Evolutionary conservation across 306 rosid species (phyloP), one percentile per base, ranked within the genome.

Genomic region (Gynostemma pentaphyllum): DNA sequence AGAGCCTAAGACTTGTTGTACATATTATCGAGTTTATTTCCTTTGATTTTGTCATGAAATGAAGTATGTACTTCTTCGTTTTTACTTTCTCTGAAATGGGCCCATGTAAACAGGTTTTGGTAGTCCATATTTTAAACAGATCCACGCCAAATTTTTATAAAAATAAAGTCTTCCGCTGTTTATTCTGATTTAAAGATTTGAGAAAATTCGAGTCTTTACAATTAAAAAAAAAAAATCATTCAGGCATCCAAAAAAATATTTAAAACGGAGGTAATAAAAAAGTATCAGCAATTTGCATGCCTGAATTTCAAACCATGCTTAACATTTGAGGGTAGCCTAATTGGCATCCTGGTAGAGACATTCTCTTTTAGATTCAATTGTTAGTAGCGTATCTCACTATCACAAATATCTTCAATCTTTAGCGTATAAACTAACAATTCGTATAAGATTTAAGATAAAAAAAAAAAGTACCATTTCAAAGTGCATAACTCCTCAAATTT

Each of bases 281-380:
- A 56, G 50, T 55, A n/a, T 29, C 68, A 23, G 45, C 29, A 45
- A 66, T 62, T 69, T 23, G 21, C 78, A 19, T 75, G 76, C 99
- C 99, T 92, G 95, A 92, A 92, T 71, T 70, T 86, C 54, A 79
- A 76, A 53, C 90, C 95, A 21, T 84, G 83, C 84, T 92, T 92
- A 12, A 71, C 48, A 55, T 60, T 62, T 29, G 94, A 78, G 71
- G 96, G 82, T 28, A 79, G 81, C 75, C 62, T 65, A 5, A 64
- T 75, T 44, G 82, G 76, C 79, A 75, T 75, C 76, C 85, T 63
- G 16, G 78, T 74, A 47, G 85, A 72, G 68, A 65, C 74, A 59
- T 72, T 76, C 75, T 69, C 90, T 71, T 84, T 86, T 56, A 82
- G 56, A 70, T 78, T 78, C 36, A 88, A 64, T 75, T 72, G 77